Evolutionary conservation across 1,284 basidiomycete species (phyloP).

Genomic region (Singerocomus inundabilis): DNA sequence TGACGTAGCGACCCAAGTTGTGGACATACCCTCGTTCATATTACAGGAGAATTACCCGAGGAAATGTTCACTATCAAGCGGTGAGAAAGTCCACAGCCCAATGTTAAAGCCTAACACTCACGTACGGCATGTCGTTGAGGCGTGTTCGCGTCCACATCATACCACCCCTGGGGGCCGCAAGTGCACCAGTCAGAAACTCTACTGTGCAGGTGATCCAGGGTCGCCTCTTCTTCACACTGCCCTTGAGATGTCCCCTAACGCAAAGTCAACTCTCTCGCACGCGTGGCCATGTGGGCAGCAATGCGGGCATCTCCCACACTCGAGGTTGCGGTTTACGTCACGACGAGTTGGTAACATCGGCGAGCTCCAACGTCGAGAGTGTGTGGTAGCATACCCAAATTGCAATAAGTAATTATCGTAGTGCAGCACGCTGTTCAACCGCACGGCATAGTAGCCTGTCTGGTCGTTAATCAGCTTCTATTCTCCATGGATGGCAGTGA

Average conservation of each 20-base stretch:
- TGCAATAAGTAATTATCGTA: not conserved
- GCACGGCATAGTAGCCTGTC: slow-evolving; percentile 3
- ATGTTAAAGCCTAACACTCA: slow-evolving; percentile 23
- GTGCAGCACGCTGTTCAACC: slow-evolving; percentile 1
- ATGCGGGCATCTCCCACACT: slow-evolving; percentile 4
- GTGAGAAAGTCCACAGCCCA: slow-evolving; percentile 19
- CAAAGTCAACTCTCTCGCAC: not conserved
- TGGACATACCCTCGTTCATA: not conserved
- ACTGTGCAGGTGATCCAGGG: not conserved
- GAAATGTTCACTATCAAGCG: slow-evolving; percentile 13
- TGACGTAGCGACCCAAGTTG: not conserved
- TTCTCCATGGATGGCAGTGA: slow-evolving; percentile 28
- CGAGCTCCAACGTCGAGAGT: slow-evolving; percentile 5
- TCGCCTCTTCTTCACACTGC: slow-evolving; percentile 3
- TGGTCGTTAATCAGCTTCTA: slow-evolving; percentile 28
- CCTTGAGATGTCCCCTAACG: not conserved
- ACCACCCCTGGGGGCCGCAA: not conserved
- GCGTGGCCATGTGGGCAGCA: not conserved
- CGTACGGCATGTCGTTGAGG: not conserved
- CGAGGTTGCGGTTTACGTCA: slow-evolving; percentile 29
- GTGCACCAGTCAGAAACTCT: slow-evolving; percentile 4
- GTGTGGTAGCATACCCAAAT: not conserved
- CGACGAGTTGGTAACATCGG: not conserved
- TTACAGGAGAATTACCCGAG: slow-evolving; percentile 1
- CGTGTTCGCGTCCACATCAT: slow-evolving; percentile 1